Base-by-base conservation (phyloP, 306 rosid species). In the Luffa acutangula region DNA sequence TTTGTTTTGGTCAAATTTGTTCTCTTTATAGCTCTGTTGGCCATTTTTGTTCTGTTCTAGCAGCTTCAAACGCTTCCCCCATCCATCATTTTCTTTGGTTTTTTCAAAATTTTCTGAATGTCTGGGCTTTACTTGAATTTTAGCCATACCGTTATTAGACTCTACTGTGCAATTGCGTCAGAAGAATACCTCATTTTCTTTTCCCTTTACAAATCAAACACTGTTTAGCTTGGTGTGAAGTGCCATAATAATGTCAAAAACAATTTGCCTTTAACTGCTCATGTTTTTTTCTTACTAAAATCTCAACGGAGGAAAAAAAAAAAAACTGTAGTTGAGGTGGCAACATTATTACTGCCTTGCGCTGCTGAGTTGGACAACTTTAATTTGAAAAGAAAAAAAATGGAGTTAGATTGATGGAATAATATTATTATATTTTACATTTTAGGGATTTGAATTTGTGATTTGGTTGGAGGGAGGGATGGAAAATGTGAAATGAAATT, bases 101-200 rank as follows among this genome's bases (percentile, higher is more conserved):
- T 3, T n/a, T 42, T 9, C 17, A 7, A 67, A n/a, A 8, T 9
- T 21, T 45, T 71, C 39, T 45, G 76, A 21, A 25, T 71, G 76
- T 72, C 58, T 48, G 77, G 58, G 77, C 56, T 46, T 72, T 72
- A 72, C 58, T 46, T 72, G 77, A 48, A 69, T 69, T 42, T 69
- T 20, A 69, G 36, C 54, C 54, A 69, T 69, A 69, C 75, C 75
- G 75, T 69, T 69, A 69, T 20, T 69, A 10, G 75, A 4, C 36
- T 42, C 54, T 11, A 43, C 54, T 43, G 75, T 69, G 37, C 37
- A 48, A 25, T 12, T 21, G 58, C 77, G 77, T 72, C 77, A 72
- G 77, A 46, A 46, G 54, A 70, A 70, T 70, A 43, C 76, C 53
- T 56, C 25, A 10, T 42, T 67, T 45, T 1, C 37, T 3, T 20